Conservation (phyloP, 345 rosid species). For the Luvunga scandens region DNA sequence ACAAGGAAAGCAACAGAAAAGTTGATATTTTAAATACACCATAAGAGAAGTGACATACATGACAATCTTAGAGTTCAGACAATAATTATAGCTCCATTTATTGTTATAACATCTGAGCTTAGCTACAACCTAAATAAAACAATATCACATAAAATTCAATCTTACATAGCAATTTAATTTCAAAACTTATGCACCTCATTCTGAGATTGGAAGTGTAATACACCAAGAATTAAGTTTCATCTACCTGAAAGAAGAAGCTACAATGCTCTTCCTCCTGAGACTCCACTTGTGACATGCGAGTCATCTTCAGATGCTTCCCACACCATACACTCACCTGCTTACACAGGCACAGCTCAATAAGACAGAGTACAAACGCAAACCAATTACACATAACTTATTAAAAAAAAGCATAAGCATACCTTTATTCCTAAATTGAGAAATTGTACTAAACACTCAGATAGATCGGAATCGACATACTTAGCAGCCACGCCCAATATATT, state of each 20-base stretch:
- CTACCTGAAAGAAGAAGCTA: conserved; percentile 62
- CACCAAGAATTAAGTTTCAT: background rate
- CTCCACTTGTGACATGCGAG: conserved; percentile 66
- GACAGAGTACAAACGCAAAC: background rate
- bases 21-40: background rate
- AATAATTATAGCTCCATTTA: background rate
- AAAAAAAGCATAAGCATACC: conserved; percentile 38
- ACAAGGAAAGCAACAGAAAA: background rate
- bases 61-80: background rate
- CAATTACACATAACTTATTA: background rate
- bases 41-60: background rate
- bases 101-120: background rate
- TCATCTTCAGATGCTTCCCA: conserved; percentile 84
- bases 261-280: conserved; percentile 91
- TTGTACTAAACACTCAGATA: conserved; percentile 34
- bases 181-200: background rate
- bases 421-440: conserved; percentile 59
- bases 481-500: conserved; percentile 55
- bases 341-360: conserved; percentile 9
- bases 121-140: background rate
- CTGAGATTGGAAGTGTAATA: background rate
- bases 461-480: conserved; percentile 49
- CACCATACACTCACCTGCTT: conserved; percentile 78
- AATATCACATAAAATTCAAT: too few species aligned
- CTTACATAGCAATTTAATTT: background rate